Conservation (phyloP, 805 yeast genomes). For the Candida odintsovae region DNA sequence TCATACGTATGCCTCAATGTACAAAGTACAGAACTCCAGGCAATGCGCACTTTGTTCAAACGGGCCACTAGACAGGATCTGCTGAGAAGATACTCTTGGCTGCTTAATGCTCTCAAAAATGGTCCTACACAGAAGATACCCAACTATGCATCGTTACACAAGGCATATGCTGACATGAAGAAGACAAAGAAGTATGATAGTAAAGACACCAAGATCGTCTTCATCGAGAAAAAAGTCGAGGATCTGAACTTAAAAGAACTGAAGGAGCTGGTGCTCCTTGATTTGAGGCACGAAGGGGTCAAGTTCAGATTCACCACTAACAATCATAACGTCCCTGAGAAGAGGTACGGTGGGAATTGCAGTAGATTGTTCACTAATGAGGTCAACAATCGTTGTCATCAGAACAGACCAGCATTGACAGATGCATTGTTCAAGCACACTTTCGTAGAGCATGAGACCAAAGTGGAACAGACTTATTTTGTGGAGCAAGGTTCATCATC, state of each 20-base stretch:
- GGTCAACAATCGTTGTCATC: neutral
- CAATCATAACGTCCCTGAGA: slow-evolving; percentile 2
- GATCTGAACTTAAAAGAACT: slow-evolving; percentile 14
- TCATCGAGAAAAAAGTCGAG: slow-evolving; percentile 13
- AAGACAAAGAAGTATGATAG: neutral
- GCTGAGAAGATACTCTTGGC: neutral
- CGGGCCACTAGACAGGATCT: neutral
- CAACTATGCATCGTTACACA: neutral
- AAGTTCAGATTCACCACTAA: slow-evolving; percentile 15
- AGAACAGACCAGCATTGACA: neutral
- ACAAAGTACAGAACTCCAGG: neutral
- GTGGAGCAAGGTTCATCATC: neutral
- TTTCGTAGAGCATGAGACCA: neutral
- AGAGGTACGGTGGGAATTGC: neutral
- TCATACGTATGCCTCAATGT: too few relatives aligned
- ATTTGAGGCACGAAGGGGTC: slow-evolving; percentile 1
- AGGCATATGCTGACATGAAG: neutral
- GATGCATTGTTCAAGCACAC: neutral
- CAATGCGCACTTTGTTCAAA: neutral
- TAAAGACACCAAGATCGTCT: slow-evolving; percentile 5
- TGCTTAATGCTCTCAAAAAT: neutral
- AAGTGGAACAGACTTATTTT: neutral
- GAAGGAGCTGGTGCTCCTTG: slow-evolving; percentile 8
- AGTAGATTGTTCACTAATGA: neutral
- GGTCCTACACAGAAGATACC: neutral